Conservation (phyloP, 2,329 filamentous ascomycete species). For the Chaetomium olivaceum region DNA sequence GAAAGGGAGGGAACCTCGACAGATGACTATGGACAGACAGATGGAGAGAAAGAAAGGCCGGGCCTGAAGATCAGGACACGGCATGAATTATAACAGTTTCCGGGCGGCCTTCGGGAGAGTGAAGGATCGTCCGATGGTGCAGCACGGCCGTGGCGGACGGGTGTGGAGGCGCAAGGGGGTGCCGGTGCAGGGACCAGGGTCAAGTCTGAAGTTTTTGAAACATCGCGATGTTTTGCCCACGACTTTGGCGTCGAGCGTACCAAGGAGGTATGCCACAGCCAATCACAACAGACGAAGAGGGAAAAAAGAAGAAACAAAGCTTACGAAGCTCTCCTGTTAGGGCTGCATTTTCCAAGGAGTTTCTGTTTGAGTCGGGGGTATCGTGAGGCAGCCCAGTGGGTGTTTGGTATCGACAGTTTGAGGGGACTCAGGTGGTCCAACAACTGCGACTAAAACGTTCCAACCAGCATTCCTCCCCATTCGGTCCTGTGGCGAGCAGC, state of each 20-base stretch:
- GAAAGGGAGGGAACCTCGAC: constrained; percentile 26
- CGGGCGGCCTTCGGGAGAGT: constrained; percentile 35
- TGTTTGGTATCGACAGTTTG: not conserved
- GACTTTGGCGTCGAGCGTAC: constrained; percentile 23
- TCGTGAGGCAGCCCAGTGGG: not conserved
- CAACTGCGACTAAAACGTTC: not conserved
- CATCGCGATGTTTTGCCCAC: constrained; percentile 34
- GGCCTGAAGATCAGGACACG: constrained; percentile 33
- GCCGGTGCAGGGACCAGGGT: constrained; percentile 27
- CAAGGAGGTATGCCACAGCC: not conserved
- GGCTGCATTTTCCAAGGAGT: not conserved
- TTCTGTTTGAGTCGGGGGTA: not conserved
- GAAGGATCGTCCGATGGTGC: constrained; percentile 43
- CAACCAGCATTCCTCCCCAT: not conserved
- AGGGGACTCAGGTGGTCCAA: not conserved
- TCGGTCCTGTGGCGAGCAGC: not conserved
- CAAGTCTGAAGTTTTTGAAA: constrained; percentile 32
- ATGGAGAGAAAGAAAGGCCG: constrained; percentile 34
- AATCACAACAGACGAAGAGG: constrained; percentile 13
- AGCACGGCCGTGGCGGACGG: constrained; percentile 35
- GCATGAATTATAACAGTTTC: constrained; percentile 46
- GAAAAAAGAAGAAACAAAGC: constrained; percentile 6
- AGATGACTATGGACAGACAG: constrained; percentile 27
- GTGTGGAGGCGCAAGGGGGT: constrained; percentile 25
- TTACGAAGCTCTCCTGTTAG: not conserved